phyloP scores from a whole-genome alignment of 179 eudicot genomes.

The Sideroxylon spinosum region DNA sequence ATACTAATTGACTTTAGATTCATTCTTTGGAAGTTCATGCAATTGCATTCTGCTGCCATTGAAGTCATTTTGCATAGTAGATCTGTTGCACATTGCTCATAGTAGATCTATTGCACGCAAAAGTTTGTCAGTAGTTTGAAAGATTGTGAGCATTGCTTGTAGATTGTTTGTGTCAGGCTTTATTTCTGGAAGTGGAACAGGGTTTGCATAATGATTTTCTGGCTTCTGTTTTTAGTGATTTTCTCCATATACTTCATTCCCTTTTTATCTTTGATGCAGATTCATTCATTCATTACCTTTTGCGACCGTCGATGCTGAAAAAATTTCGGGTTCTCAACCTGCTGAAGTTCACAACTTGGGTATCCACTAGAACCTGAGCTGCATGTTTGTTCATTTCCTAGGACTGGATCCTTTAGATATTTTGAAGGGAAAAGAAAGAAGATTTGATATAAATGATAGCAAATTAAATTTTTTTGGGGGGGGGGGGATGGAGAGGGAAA shows the following conservation, averaged over 20 bases:
- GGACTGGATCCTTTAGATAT: neutral
- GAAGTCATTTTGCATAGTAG: neutral
- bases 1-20: neutral
- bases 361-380: constrained; percentile 26
- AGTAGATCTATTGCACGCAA: neutral
- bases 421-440: neutral
- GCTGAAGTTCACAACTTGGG: constrained; percentile 92
- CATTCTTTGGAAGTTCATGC: neutral
- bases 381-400: neutral
- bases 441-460: neutral
- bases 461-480: constrained; percentile 6
- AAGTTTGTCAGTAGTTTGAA: neutral
- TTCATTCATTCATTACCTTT: constrained; percentile 50
- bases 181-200: neutral
- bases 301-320: constrained; percentile 74
- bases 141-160: neutral
- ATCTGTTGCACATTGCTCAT: neutral
- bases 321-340: constrained; percentile 74
- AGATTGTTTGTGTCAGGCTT: neutral
- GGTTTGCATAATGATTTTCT: neutral
- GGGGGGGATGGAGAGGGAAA: neutral
- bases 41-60: neutral
- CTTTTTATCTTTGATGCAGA: constrained; percentile 25
- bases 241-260: neutral
- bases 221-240: neutral